These are phyloP conservation scores for Hypoxylon subgilvum DNA, from an alignment of 495 filamentous ascomycete species.

Conservation along the genomic window DNA sequence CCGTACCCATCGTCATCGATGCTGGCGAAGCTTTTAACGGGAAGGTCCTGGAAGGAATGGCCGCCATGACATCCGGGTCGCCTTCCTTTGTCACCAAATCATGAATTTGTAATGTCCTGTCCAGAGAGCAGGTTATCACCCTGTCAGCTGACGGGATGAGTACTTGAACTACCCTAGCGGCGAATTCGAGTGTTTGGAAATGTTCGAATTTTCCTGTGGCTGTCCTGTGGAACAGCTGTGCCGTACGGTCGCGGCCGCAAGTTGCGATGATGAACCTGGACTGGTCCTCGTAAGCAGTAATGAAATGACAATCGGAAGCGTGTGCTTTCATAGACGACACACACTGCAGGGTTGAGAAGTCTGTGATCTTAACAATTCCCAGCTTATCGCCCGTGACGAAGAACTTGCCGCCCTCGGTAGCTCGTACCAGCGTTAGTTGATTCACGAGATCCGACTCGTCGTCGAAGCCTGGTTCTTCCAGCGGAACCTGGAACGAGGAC, in stretches of 20 bases:
- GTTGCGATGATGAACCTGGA: conserved; percentile 70
- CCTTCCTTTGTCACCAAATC: conserved; percentile 76
- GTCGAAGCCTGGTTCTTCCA: conserved; percentile 67
- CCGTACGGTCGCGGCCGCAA: conserved; percentile 84
- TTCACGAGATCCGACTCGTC: conserved; percentile 68
- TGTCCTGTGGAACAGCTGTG: conserved; percentile 78
- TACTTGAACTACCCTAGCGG: conserved; percentile 55
- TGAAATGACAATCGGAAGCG: conserved; percentile 81
- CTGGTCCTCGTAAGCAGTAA: conserved; percentile 67
- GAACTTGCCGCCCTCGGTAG: conserved; percentile 63
- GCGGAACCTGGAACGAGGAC: conserved; percentile 65
- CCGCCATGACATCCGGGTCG: conserved; percentile 72
- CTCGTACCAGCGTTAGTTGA: conserved; percentile 73
- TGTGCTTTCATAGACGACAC: conserved; percentile 79
- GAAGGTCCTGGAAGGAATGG: conserved; percentile 74
- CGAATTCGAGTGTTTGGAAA: conserved; percentile 58
- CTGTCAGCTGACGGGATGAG: conserved; percentile 59
- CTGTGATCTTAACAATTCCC: conserved; percentile 72
- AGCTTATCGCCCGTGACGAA: conserved; percentile 84
- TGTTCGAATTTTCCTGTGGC: conserved; percentile 54
- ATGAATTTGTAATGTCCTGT: conserved; percentile 81
- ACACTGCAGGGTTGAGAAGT: conserved; percentile 56
- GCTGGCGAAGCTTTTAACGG: conserved; percentile 84
- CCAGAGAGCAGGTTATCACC: conserved; percentile 84
- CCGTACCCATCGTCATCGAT: conserved; percentile 73